Base-by-base conservation (phyloP, 768 basidiomycete genomes). In the Mycena amicta region DNA sequence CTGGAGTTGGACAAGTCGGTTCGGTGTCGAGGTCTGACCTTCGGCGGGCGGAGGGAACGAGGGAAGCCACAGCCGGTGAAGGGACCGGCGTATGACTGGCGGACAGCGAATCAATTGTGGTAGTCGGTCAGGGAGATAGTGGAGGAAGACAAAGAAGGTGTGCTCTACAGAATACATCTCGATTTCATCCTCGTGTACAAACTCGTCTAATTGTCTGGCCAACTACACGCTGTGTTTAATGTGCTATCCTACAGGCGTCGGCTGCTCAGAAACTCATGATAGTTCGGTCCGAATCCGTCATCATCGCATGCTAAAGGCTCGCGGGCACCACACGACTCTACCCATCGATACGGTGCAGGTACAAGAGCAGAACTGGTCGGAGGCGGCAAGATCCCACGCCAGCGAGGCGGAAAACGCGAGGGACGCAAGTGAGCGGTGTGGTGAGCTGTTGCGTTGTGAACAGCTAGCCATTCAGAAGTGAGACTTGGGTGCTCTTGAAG, bases 71-170 rank as follows among this genome's bases (percentile, higher is more conserved):
- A 45, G 43, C 43, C 43, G 43, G 43, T 23, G 22, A 23, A 45
- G 43, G 43, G 43, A 23, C 43, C 43, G 43, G 43, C 43, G 43
- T 16, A 13, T 45, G 43, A 23, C 43, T 45, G 43, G 43, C 8
- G 13, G 43, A 45, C 43, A 45, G 43, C 43, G 43, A 45, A 45
- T 45, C 43, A 45, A 45, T 45, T 45, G 43, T 45, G 43, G 43
- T n/a, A 23, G 43, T 13, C 43, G 22, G 43, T 45, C 43, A 45
- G 43, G 43, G 43, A 6, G 43, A 45, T 45, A n/a, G 43, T 45
- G 43, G 43, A 45, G 13, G 43, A 45, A 45, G 43, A 45, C 43
- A 45, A 45, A 45, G 43, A 45, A 45, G 43, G 12, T 23, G 5
- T 13, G 43, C 43, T 45, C 43, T 45, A 45, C 43, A 45, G 5